phyloP scores from a whole-genome alignment of 108 stramenopile species.

The Pseudonitzschia delicatissima region DNA sequence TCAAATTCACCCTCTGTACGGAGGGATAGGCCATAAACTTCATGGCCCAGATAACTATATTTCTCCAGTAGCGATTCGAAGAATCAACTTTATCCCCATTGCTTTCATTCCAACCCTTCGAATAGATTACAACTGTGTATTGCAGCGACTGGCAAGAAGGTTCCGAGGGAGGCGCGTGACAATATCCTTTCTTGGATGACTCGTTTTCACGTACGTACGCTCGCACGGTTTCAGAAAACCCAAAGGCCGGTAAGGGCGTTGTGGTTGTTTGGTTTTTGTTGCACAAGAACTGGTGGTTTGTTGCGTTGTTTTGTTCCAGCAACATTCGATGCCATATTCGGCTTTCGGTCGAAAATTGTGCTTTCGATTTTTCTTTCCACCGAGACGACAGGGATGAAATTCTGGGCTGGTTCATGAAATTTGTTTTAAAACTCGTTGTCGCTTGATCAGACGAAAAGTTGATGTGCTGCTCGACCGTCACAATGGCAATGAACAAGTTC shows the following conservation, averaged over 20 bases:
- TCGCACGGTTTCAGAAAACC: not conserved
- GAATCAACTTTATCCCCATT: not conserved
- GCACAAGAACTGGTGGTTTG: not conserved
- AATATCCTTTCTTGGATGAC: not conserved
- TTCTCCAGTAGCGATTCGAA: not conserved
- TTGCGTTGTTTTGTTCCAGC: not conserved
- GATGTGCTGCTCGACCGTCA: not conserved
- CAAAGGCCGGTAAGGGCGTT: not conserved
- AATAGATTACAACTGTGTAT: not conserved
- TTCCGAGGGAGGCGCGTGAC: not conserved
- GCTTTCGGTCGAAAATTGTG: not conserved
- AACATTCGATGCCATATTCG: not conserved
- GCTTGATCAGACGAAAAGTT: not conserved
- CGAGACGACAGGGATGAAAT: not conserved
- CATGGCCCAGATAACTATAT: not conserved
- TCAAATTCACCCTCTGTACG: constrained; percentile 1
- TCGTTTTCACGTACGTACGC: not conserved
- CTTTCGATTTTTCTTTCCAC: not conserved
- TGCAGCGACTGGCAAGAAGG: not conserved
- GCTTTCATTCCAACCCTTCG: not conserved
- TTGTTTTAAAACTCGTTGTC: no score
- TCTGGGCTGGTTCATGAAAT: no score
- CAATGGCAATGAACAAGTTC: not conserved
- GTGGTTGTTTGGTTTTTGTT: not conserved
- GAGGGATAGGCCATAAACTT: constrained; percentile 3